Conservation (phyloP, 495 filamentous ascomycete genomes). For the Penicillium ucsense region DNA sequence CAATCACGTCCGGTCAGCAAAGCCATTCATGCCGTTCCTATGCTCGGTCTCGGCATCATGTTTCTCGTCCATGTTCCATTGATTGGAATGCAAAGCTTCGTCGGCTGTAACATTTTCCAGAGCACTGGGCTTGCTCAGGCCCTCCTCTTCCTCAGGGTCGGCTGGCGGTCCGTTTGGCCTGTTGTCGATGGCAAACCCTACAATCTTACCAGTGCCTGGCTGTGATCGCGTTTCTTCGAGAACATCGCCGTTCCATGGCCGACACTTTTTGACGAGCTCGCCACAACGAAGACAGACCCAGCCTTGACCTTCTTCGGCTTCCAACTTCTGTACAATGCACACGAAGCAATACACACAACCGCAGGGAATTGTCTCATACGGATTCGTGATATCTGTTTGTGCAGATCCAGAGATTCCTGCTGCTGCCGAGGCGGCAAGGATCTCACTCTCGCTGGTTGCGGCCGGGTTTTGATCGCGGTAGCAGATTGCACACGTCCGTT, state of each 20-base stretch:
- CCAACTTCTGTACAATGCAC: conserved; percentile 84
- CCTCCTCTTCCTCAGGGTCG: conserved; percentile 5
- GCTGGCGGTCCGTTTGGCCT: conserved; percentile 5
- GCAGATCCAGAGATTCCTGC: conserved; percentile 74
- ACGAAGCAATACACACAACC: conserved; percentile 94
- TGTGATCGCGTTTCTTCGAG: conserved; percentile 45
- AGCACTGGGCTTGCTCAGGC: conserved; percentile 12
- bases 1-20: background rate
- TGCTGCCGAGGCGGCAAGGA: conserved; percentile 50
- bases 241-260: conserved; percentile 88
- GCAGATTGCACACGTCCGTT: conserved; percentile 96
- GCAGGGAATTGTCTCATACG: conserved; percentile 86
- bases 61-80: conserved; percentile 29
- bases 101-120: conserved; percentile 24
- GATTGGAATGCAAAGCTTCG: conserved; percentile 25
- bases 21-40: conserved; percentile 1
- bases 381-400: conserved; percentile 91
- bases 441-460: conserved; percentile 55
- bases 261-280: conserved; percentile 75
- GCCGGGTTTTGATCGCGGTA: conserved; percentile 81
- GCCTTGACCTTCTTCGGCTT: conserved; percentile 89
- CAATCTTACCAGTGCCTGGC: conserved; percentile 48
- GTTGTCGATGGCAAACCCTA: conserved; percentile 57
- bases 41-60: conserved; percentile 10
- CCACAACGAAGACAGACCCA: conserved; percentile 94